Evolutionary conservation across 2,329 filamentous ascomycete species (phyloP), one percentile per base, ranked within the genome.

Genomic region (Penicillium psychrosexuale): DNA sequence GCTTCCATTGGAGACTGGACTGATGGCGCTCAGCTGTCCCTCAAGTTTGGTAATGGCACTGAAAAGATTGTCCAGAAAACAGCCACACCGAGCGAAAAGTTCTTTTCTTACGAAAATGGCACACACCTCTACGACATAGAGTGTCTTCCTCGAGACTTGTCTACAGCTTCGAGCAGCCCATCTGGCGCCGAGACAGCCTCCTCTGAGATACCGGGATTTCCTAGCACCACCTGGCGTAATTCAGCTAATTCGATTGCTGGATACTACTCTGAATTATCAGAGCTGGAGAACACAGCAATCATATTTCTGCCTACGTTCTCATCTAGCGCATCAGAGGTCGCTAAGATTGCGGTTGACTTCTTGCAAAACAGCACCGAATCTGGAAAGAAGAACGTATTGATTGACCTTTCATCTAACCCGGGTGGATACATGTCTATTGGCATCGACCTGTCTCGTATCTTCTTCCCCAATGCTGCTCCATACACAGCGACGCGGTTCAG

Each of bases 321-420:
- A 12, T 62, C 59, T 5, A 58, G 33, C 3, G 56, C 66, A 8
- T 17, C 37, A 8, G 55, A 64, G 15, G 59, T 66, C 19, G 61
- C 61, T 8, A 48, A 61, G 22, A 34, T 63, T 12, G 58, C 61
- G 2, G 56, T 59, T 28, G 50, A 67, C 11, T 70, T 70, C 48
- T 34, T 70, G 19, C 52, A 60, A 7, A 67, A 69, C 34, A 67
- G 63, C 50, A 64, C 61, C 13, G 47, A 49, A 2, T 72, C 73
- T 2, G 75, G 77, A 2, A 85, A 84, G 66, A 82, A 75, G n/a
- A 85, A 82, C 66, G 74, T 89, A 5, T 76, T 89, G 30, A 81
- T 89, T 55, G 87, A 89, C 59, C 65, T 89, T 7, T 78, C 81
- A 4, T 77, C 74, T 2, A 90, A 89, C 59, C 75, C 75, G 0